These are phyloP conservation scores for Oemleria cerasiformis DNA, from an alignment of 306 rosid genomes.

Conservation along the genomic window DNA sequence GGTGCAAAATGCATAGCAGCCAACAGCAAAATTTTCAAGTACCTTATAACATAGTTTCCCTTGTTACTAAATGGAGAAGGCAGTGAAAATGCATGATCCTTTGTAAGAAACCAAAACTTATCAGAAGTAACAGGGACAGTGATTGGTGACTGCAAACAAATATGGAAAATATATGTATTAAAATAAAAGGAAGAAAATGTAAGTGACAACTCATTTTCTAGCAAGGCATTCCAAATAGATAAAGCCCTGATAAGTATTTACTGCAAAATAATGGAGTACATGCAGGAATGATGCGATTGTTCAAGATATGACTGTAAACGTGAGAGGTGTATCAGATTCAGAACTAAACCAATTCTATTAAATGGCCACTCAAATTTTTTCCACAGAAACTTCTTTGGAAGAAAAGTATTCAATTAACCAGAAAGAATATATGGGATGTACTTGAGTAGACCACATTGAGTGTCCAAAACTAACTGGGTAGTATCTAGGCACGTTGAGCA, in stretches of 20 bases:
- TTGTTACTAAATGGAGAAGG: slow-evolving; percentile 70
- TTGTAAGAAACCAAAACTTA: slow-evolving; percentile 85
- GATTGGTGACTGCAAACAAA: slow-evolving; percentile 73
- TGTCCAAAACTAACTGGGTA: neutral
- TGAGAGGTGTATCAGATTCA: neutral
- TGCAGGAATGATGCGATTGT: neutral
- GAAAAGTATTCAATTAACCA: slow-evolving; percentile 1
- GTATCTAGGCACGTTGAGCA: neutral
- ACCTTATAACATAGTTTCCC: slow-evolving; percentile 96
- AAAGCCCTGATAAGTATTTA: neutral
- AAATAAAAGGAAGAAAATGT: neutral
- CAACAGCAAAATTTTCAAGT: slow-evolving; percentile 5
- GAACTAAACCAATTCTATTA: too few relatives aligned
- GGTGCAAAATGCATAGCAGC: neutral
- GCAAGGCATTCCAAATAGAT: neutral
- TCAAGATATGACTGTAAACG: neutral
- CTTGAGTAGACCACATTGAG: neutral
- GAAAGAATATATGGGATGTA: neutral
- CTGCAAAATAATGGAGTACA: slow-evolving; percentile 1
- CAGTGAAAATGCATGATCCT: slow-evolving; percentile 67
- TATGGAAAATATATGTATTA: slow-evolving; percentile 1
- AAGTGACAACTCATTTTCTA: neutral
- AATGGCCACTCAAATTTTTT: neutral
- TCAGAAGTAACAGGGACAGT: slow-evolving; percentile 80
- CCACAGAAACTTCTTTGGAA: neutral